Percentiles rank a stretch among this genome's conserved stretches.
phyloP scores from a whole-genome alignment of 1,284 basidiomycete species.

The Malassezia yamatoensis region DNA sequence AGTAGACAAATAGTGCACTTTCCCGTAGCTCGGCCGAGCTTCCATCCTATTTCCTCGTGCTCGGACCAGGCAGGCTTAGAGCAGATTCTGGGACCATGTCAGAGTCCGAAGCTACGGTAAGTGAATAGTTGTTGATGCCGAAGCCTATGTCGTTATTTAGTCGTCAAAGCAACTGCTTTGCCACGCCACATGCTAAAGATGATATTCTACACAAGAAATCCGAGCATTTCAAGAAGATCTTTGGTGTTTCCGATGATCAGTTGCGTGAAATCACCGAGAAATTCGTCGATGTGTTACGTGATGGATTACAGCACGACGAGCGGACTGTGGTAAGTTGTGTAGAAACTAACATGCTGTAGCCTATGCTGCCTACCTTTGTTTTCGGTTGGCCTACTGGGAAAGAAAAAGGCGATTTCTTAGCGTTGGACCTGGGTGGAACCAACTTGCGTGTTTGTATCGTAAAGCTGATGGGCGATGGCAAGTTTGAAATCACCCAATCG shows the following conservation, averaged over 20 bases:
- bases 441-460: constrained; percentile 97
- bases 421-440: constrained; percentile 84
- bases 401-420: constrained; percentile 81
- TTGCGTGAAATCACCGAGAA: constrained; percentile 67
- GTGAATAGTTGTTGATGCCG: no score
- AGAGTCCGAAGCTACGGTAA: no score
- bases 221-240: constrained; percentile 33
- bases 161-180: constrained; percentile 14
- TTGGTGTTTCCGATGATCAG: constrained; percentile 37
- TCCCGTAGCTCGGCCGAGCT: constrained; percentile 1
- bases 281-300: constrained; percentile 81
- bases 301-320: constrained; percentile 68
- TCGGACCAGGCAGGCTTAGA: background rate
- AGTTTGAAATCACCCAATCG: constrained; percentile 94
- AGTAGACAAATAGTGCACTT: background rate
- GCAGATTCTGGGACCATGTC: background rate
- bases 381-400: constrained; percentile 90
- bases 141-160: background rate
- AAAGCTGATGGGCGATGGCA: constrained; percentile 75
- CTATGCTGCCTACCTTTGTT: constrained; percentile 91
- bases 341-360: constrained; percentile 34
- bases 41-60: background rate
- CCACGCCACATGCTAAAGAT: constrained; percentile 25
- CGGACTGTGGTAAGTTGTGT: constrained; percentile 60
- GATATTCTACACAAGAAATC: constrained; percentile 31